A percentile compares a stretch with the other conserved stretches of the same genome.
phyloP scores from a whole-genome alignment of 2,329 filamentous ascomycete species.

The Colletotrichum kahawae region DNA sequence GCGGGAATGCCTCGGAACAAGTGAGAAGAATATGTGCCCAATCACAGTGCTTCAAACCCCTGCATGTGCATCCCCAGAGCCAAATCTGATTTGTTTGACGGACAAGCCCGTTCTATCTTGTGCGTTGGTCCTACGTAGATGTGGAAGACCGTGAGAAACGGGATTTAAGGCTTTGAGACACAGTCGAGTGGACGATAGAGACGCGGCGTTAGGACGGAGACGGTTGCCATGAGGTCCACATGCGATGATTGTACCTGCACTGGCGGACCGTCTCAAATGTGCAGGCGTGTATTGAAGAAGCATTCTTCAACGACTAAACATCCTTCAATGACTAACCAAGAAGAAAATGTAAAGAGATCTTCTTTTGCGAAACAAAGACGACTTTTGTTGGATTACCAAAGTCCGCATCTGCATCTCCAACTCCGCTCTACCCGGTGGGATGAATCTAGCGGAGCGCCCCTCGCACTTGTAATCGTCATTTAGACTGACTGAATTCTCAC shows the following conservation, averaged over 20 bases:
- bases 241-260: not conserved
- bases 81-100: not conserved
- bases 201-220: not conserved
- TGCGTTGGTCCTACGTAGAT: not conserved
- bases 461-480: not conserved
- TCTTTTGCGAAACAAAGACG: not conserved
- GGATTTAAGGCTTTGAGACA: not conserved
- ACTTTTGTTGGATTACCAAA: not conserved
- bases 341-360: not conserved
- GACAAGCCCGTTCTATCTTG: not conserved
- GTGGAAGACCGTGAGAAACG: not conserved
- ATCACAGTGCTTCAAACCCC: not conserved
- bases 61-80: not conserved
- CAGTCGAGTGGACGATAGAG: not conserved
- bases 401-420: not conserved
- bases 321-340: not conserved
- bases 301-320: not conserved
- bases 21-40: not conserved
- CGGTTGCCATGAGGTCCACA: not conserved
- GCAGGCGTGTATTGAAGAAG: not conserved
- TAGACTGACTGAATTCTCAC: not conserved
- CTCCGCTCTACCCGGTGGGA: not conserved
- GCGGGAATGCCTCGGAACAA: not conserved
- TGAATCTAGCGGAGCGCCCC: not conserved
- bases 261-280: not conserved